Base-by-base conservation (phyloP, 2,329 filamentous ascomycete species). In the Metarhizium sp. region DNA sequence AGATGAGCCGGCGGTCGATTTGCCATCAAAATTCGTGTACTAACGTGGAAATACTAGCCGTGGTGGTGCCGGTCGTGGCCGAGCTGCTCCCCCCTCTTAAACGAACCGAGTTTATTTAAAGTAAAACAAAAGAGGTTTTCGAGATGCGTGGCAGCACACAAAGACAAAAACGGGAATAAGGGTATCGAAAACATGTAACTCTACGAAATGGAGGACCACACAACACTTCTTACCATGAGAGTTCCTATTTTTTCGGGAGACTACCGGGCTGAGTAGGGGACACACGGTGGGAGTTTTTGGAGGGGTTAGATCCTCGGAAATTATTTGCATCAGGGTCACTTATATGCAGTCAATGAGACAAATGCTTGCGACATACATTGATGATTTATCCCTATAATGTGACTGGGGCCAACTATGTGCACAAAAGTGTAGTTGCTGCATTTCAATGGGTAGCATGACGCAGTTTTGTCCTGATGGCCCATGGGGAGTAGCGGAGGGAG, bases 11-110 rank as follows among this genome's bases (percentile, higher is more conserved):
- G 25, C 4, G 25, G 25, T 25, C 25, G 25, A 25, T 25, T 25
- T 25, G 25, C 25, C 25, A 7, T 18, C 38, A 40, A 14, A 13
- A 16, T 11, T 2, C 11, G 3, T 49, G 16, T 34, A 40, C 7
- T 8, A 6, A 18, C 34, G 34, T n/a, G 48, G 36, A 2, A 13
- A 32, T 53, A 14, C 46, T 59, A 86, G 84, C 87, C 89, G 88
- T 82, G 87, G 88, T 80, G 89, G 88, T 71, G 88, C 87, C 74
- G 91, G 90, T 73, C 89, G 90, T 85, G 90, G 90, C 76, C 87
- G 87, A 71, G 84, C 78, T 70, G 81, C 87, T 77, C 84, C 87
- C 72, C 77, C 83, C 66, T 85, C 82, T 70, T 84, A 81, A 80
- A 71, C 66, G 64, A 71, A 64, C 52, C 67, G 63, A 67, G 67